These are phyloP conservation scores for Crithidia sp. DNA, from an alignment of 208 protist species.

Conservation along the genomic window DNA sequence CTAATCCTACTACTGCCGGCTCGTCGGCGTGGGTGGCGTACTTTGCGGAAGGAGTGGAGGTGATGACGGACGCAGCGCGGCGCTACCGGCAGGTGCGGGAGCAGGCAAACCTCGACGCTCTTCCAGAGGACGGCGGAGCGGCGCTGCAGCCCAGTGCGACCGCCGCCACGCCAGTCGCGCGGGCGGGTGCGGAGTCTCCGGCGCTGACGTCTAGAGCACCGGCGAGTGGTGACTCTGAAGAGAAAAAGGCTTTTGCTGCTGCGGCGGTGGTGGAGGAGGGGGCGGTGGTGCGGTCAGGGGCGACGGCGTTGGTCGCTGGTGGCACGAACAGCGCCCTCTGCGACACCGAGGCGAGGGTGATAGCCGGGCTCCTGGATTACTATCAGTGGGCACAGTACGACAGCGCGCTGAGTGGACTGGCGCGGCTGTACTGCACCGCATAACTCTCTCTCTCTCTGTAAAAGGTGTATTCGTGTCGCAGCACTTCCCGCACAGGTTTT, in stretches of 20 bases:
- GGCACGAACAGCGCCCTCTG: conserved; percentile 48
- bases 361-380: conserved; percentile 81
- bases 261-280: not conserved
- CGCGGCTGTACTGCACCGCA: conserved; percentile 52
- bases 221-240: not conserved
- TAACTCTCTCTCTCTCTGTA: not conserved
- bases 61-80: conserved; percentile 61
- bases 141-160: not conserved
- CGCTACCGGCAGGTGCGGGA: conserved; percentile 74
- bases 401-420: conserved; percentile 56
- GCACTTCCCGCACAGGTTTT: too few relatives aligned
- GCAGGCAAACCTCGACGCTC: conserved; percentile 52
- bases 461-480: too few relatives aligned
- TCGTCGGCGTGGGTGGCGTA: conserved; percentile 28
- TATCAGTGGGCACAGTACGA: conserved; percentile 92
- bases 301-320: conserved; percentile 32
- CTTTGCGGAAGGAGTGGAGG: conserved; percentile 42
- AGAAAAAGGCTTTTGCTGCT: not conserved
- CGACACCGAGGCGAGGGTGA: conserved; percentile 42
- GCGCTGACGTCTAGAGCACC: too few relatives aligned
- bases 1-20: not conserved
- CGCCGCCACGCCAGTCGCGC: not conserved
- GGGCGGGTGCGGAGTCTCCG: too few relatives aligned
- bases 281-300: not conserved
- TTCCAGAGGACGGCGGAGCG: conserved; percentile 34